Conservation (phyloP, 2,329 filamentous ascomycete species). For the Coleophoma eucalyptorum region DNA sequence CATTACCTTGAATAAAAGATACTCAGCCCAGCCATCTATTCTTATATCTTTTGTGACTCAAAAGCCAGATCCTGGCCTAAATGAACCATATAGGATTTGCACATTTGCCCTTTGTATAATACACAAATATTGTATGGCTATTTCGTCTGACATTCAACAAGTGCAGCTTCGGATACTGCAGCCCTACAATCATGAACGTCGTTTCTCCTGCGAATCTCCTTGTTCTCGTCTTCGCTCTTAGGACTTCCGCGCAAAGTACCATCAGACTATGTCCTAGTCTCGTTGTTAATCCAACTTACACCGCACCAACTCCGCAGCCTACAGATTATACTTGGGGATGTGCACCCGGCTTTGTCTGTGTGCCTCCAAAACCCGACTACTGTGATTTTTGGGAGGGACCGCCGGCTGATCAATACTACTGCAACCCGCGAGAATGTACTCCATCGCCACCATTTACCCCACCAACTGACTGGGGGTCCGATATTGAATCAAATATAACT, state of each 20-base stretch:
- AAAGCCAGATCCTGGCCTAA: too few species aligned
- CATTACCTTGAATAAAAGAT: too few species aligned
- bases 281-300: neutral
- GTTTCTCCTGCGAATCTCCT: neutral
- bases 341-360: neutral
- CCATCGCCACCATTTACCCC: neutral
- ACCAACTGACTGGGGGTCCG: neutral
- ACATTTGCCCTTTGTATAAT: too few species aligned
- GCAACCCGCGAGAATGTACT: neutral
- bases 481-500: neutral
- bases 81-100: too few species aligned
- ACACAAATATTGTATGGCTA: too few species aligned
- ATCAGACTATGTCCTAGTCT: neutral
- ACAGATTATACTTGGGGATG: neutral
- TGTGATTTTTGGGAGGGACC: neutral
- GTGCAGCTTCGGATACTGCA: too few species aligned
- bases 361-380: neutral
- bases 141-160: too few species aligned
- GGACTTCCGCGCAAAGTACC: neutral
- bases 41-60: too few species aligned
- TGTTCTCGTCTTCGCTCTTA: neutral
- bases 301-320: neutral
- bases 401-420: neutral
- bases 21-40: too few species aligned
- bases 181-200: neutral